A percentile compares a stretch with the other conserved stretches of the same genome.
phyloP scores from a whole-genome alignment of 2,329 filamentous ascomycete genomes.

The Alternaria brassicicola region DNA sequence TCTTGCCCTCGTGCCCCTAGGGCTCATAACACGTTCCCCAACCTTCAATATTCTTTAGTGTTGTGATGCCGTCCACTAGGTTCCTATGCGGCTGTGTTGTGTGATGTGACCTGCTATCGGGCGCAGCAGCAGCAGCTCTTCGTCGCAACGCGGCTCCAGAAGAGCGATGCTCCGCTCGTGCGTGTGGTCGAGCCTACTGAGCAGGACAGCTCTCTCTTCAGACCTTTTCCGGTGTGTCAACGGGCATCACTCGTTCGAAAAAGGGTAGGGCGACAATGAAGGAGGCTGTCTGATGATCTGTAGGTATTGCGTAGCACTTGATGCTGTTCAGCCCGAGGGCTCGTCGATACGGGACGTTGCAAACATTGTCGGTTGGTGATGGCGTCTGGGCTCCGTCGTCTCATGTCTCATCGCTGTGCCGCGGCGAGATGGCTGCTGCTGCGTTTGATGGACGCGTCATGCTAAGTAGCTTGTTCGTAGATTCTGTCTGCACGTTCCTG shows the following conservation, averaged over 20 bases:
- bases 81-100: background rate
- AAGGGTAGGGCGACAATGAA: constrained; percentile 11
- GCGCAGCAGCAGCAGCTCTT: background rate
- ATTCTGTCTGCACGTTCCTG: constrained; percentile 8
- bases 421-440: constrained; percentile 19
- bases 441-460: constrained; percentile 16
- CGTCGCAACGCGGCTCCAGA: background rate
- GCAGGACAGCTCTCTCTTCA: background rate
- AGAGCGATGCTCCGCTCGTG: background rate
- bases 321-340: background rate
- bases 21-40: background rate
- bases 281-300: constrained; percentile 19
- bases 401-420: constrained; percentile 17
- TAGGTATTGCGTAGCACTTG: constrained; percentile 19
- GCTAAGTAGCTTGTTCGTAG: constrained; percentile 20
- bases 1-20: background rate
- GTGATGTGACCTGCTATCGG: background rate
- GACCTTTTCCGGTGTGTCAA: background rate
- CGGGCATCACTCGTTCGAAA: constrained; percentile 11
- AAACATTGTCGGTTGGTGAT: constrained; percentile 14
- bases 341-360: constrained; percentile 12
- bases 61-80: constrained; percentile 15
- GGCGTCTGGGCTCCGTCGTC: constrained; percentile 17
- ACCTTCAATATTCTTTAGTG: background rate
- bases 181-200: background rate